A percentile compares a stretch with the other conserved stretches of the same genome.
Conservation (phyloP, 1,139 yeast genomes). For the Pichia sp. region DNA sequence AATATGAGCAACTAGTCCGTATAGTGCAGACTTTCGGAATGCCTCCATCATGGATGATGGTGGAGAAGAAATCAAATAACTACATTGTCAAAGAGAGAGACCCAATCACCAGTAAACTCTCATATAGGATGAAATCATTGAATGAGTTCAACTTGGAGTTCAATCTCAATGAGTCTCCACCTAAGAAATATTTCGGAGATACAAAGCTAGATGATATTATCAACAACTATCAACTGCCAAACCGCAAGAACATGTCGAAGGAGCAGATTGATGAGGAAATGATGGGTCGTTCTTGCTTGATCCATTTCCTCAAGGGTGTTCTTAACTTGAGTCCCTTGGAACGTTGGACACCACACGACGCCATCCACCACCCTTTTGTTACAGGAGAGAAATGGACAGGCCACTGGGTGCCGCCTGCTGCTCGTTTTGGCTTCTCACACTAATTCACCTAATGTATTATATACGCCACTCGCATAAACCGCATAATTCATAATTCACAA, state of each 20-base stretch:
- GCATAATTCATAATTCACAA: too few relatives aligned
- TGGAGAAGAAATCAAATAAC: constrained; percentile 76
- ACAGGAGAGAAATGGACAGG: constrained; percentile 42
- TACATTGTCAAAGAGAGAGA: constrained; percentile 46
- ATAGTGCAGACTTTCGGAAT: constrained; percentile 76
- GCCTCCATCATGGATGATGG: constrained; percentile 95
- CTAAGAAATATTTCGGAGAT: constrained; percentile 79
- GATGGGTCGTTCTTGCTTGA: constrained; percentile 60
- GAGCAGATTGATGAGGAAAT: constrained; percentile 59
- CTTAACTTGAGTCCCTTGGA: constrained; percentile 85
- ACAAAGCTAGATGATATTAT: constrained; percentile 68
- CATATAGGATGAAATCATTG: constrained; percentile 44
- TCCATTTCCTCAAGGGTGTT: constrained; percentile 73
- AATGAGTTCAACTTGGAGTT: constrained; percentile 56
- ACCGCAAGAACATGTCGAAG: constrained; percentile 52
- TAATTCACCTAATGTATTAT: too few relatives aligned
- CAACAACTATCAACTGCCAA: constrained; percentile 65
- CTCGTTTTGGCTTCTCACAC: too few relatives aligned
- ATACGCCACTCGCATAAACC: too few relatives aligned
- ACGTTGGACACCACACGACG: constrained; percentile 96
- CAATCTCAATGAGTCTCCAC: constrained; percentile 61
- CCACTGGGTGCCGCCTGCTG: constrained; percentile 40
- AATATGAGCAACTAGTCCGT: constrained; percentile 80
- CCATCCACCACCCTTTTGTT: constrained; percentile 84
- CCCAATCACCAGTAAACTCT: constrained; percentile 20